Percentiles rank a stretch among this genome's conserved stretches.
phyloP scores from a whole-genome alignment of 345 rosid genomes.

The Camelina neglecta region DNA sequence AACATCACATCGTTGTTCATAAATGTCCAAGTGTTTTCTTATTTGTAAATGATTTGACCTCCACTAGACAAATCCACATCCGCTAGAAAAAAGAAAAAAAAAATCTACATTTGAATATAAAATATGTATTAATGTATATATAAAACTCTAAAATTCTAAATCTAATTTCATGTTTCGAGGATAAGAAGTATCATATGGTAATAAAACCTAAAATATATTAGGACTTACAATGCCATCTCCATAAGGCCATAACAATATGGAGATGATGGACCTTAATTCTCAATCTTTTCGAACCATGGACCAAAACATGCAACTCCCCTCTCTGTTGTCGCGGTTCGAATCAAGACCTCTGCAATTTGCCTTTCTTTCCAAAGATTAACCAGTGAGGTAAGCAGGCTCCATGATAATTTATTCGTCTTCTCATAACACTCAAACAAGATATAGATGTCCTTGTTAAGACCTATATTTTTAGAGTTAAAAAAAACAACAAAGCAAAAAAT shows the following conservation, averaged over 20 bases:
- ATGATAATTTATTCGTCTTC: neutral
- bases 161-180: neutral
- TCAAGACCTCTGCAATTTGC: no score
- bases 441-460: neutral
- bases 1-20: neutral
- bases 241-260: no score
- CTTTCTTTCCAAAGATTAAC: neutral
- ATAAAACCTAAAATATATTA: no score
- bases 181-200: neutral
- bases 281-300: no score
- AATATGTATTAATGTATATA: no score
- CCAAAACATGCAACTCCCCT: no score
- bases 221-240: no score
- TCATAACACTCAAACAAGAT: neutral
- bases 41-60: neutral
- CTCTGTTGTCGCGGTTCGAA: no score
- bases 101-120: no score
- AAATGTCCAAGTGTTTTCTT: neutral
- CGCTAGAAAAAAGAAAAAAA: no score
- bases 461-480: neutral
- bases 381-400: neutral
- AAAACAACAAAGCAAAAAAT: neutral
- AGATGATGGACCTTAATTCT: no score
- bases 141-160: no score
- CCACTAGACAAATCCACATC: neutral